A percentile compares a stretch with the other conserved stretches of the same genome.
phyloP scores from a whole-genome alignment of 2,329 filamentous ascomycete genomes.

The Calonectria hongkongensis region DNA sequence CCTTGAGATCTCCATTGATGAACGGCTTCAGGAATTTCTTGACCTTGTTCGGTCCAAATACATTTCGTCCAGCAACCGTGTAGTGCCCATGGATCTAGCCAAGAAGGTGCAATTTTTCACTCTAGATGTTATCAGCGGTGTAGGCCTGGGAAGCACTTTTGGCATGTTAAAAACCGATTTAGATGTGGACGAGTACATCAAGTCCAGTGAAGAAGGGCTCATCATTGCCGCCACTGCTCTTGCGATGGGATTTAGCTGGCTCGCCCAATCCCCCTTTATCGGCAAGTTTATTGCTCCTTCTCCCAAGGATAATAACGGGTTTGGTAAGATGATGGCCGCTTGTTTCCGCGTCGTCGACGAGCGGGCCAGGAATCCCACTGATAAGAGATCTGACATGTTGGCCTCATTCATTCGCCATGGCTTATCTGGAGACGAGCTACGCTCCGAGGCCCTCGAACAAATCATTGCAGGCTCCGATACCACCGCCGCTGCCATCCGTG shows the following conservation, averaged over 20 bases:
- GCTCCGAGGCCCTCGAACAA: conserved; percentile 58
- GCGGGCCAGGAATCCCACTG: conserved; percentile 50
- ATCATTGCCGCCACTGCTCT: conserved; percentile 52
- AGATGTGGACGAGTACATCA: conserved; percentile 65
- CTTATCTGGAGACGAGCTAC: conserved; percentile 58
- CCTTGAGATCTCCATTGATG: conserved; percentile 70
- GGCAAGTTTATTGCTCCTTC: conserved; percentile 55
- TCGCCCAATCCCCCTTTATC: conserved; percentile 55
- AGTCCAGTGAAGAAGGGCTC: conserved; percentile 59
- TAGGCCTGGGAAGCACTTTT: conserved; percentile 70
- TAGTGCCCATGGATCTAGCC: conserved; percentile 66
- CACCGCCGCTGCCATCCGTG: conserved; percentile 61
- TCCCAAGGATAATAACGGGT: conserved; percentile 56
- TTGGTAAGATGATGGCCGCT: conserved; percentile 59
- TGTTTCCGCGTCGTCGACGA: conserved; percentile 56
- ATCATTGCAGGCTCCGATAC: conserved; percentile 64
- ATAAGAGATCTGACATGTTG: conserved; percentile 62
- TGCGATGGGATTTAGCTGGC: conserved; percentile 54
- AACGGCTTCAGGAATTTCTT: conserved; percentile 66
- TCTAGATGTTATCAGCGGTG: conserved; percentile 71
- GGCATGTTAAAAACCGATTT: conserved; percentile 67
- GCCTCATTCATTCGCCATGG: conserved; percentile 65
- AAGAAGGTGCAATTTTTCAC: conserved; percentile 70
- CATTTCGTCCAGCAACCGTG: conserved; percentile 55
- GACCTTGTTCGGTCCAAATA: conserved; percentile 67